Evolutionary conservation across 1,139 yeast genomes (phyloP).

Genomic region (Debaryomyces coudertii): DNA sequence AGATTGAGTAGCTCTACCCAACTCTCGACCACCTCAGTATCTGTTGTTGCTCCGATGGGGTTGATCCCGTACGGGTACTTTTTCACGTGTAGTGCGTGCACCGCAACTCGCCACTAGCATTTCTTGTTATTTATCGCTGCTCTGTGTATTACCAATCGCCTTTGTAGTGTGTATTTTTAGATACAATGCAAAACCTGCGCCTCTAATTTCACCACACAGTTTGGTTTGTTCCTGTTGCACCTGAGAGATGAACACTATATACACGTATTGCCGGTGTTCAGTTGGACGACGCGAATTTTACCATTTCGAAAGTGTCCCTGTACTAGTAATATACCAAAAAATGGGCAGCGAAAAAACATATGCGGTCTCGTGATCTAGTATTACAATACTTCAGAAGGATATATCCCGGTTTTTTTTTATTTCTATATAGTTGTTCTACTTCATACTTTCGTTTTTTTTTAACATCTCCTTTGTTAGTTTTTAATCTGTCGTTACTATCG

Average conservation of each 20-base stretch:
- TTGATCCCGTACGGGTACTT: too few relatives aligned
- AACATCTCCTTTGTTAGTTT: constrained; percentile 5
- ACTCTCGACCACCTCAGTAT: too few relatives aligned
- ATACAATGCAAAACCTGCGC: constrained; percentile 8
- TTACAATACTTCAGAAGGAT: constrained; percentile 7
- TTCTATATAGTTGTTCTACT: constrained; percentile 1
- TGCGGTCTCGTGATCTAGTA: constrained; percentile 7
- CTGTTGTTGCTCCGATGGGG: too few relatives aligned
- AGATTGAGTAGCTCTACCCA: too few relatives aligned
- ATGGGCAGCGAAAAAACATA: not conserved
- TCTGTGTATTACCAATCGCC: not conserved
- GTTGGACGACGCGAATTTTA: constrained; percentile 7
- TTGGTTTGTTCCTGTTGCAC: constrained; percentile 1
- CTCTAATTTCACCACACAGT: constrained; percentile 1
- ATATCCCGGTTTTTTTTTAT: constrained; percentile 8
- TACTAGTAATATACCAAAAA: not conserved
- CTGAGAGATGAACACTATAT: not conserved
- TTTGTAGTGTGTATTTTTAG: constrained; percentile 1
- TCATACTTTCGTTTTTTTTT: constrained; percentile 9
- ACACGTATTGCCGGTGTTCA: constrained; percentile 1
- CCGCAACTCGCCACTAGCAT: not conserved
- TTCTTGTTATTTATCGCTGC: not conserved
- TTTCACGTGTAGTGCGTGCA: not conserved
- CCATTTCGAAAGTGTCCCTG: constrained; percentile 4
- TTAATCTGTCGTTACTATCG: constrained; percentile 10